Conservation (phyloP, 2,329 filamentous ascomycete genomes). For the Colletotrichum agaves region DNA sequence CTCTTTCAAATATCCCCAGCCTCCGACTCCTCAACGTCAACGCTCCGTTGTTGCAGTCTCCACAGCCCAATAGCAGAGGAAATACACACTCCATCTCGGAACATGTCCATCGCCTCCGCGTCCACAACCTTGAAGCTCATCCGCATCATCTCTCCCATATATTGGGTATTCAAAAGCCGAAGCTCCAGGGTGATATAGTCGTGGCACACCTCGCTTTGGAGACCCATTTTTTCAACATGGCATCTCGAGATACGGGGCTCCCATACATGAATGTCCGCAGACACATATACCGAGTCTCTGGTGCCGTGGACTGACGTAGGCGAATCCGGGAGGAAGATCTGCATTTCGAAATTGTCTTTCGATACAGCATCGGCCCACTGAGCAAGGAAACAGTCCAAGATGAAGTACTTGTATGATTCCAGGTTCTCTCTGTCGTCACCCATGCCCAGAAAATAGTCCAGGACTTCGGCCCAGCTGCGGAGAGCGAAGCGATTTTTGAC, state of each 20-base stretch:
- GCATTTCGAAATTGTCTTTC: background rate
- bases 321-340: background rate
- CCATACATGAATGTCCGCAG: background rate
- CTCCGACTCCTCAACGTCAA: background rate
- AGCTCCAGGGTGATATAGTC: background rate
- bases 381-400: conserved; percentile 2
- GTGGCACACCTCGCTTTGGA: background rate
- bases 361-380: conserved; percentile 2
- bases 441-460: background rate
- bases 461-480: background rate
- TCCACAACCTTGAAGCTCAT: conserved; percentile 10
- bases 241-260: background rate
- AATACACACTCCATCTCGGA: background rate
- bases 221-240: background rate
- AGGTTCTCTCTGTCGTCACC: background rate
- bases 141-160: background rate
- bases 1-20: background rate
- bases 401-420: conserved; percentile 9
- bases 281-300: background rate
- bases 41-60: background rate
- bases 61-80: background rate
- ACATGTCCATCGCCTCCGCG: background rate
- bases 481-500: background rate
- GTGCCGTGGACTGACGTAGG: background rate
- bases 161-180: background rate